Base-by-base conservation (phyloP, 495 filamentous ascomycete species). In the Aspergillus sparsus region DNA sequence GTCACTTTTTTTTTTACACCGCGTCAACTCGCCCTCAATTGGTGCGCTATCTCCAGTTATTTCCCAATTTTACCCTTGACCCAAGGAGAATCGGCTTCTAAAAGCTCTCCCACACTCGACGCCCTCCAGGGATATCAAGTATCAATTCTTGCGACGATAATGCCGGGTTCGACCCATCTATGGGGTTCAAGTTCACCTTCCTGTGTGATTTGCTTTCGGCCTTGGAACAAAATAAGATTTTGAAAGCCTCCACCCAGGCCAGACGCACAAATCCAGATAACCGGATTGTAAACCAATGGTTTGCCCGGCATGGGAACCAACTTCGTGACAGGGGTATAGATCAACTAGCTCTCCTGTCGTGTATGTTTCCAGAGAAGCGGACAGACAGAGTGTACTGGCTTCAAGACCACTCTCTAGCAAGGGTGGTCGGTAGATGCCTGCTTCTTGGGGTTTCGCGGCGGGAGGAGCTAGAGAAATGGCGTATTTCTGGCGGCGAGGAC, bases 321-420 rank as follows among this genome's bases (percentile, higher is more conserved):
- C 75, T 92, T 7, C 60, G 83, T 67, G 76, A 76, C 3, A 68
- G 77, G 5, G 72, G 77, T 47, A 82, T 83, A 3, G 77, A 86
- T 61, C 73, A 70, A 36, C 71, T 82, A 2, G 85, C 87, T 0
- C 73, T 94, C 18, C 78, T 94, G 0, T 91, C 88, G 4, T 84
- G 85, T 32, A 75, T 96, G 12, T 81, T 92, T 15, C 92, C 92
- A 0, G 85, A 90, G 59, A 86, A 83, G 64, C 79, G 90, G 55
- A 81, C 81, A 0, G 92, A 96, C 68, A 81, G 91, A 21, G 87
- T 91, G 8, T 96, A 92, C 68, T 76, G 74, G 57, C 73, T 94
- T 1, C 81, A 89, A 60, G 79, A 82, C 13, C 71, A 71, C 11
- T 79, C 76, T 3, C 76, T 96, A 1, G 82, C 85, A 37, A 78